Conservation (phyloP, 805 yeast genomes). For the Myxozyma monticola region DNA sequence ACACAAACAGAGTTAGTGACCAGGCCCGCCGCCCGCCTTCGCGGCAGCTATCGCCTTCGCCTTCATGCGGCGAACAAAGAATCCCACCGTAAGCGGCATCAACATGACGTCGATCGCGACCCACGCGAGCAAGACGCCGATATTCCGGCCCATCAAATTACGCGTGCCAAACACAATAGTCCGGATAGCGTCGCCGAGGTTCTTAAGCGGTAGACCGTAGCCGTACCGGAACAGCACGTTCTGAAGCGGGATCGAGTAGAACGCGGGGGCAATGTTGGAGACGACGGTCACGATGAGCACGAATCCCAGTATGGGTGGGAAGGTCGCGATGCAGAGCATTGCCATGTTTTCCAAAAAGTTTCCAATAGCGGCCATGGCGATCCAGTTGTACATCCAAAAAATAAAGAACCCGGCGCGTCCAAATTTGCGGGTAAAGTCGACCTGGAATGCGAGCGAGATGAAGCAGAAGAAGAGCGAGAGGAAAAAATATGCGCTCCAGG, state of each 20-base stretch:
- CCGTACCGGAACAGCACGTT: constrained; percentile 64
- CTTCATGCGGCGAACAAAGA: background rate
- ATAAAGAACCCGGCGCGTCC: constrained; percentile 72
- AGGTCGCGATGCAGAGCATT: constrained; percentile 50
- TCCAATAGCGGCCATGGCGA: constrained; percentile 76
- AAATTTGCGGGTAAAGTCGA: constrained; percentile 57
- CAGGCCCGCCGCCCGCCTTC: background rate
- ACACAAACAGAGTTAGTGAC: background rate
- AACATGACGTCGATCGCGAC: constrained; percentile 46
- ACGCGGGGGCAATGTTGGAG: constrained; percentile 66
- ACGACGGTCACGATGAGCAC: constrained; percentile 75
- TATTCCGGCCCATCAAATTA: constrained; percentile 58
- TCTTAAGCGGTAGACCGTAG: constrained; percentile 67
- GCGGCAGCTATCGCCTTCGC: background rate
- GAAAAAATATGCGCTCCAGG: constrained; percentile 55
- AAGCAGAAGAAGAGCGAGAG: constrained; percentile 59
- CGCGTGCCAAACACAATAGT: constrained; percentile 59
- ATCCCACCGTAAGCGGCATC: constrained; percentile 14
- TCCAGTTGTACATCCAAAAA: constrained; percentile 66
- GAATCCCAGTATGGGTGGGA: constrained; percentile 67
- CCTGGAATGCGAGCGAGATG: constrained; percentile 68
- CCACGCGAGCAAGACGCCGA: constrained; percentile 66
- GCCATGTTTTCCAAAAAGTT: constrained; percentile 69
- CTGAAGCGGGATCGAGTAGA: constrained; percentile 60
- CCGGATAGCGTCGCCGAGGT: constrained; percentile 61